These are phyloP conservation scores for Aspergillus sojae DNA, from an alignment of 2,329 filamentous ascomycete species.

Conservation along the genomic window DNA sequence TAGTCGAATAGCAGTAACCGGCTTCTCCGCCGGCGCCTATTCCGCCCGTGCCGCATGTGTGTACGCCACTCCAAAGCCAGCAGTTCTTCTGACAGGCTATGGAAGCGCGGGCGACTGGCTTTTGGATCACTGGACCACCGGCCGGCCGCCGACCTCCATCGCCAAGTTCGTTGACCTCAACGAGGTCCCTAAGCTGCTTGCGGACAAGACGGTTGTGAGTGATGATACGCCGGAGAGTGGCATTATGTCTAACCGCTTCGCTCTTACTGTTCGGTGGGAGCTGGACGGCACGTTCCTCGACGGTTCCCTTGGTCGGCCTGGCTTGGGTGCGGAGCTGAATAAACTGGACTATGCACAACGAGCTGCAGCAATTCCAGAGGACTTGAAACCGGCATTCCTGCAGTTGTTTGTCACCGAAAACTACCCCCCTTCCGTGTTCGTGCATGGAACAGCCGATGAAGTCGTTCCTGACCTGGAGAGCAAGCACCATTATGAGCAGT, in stretches of 20 bases:
- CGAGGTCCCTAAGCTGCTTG: conserved; percentile 14
- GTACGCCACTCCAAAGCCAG: conserved; percentile 23
- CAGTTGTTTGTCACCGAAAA: conserved; percentile 18
- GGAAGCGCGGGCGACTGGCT: conserved; percentile 23
- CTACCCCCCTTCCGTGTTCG: conserved; percentile 24
- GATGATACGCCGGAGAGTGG: conserved; percentile 14
- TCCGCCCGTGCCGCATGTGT: conserved; percentile 28
- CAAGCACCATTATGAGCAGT: conserved; percentile 19
- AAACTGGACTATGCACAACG: conserved; percentile 14
- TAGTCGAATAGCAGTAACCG: conserved; percentile 21
- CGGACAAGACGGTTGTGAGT: conserved; percentile 23
- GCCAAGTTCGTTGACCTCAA: conserved; percentile 18
- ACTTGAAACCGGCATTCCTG: conserved; percentile 19
- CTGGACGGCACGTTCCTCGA: conserved; percentile 24
- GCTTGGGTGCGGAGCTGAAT: conserved; percentile 16
- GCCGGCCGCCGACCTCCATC: conserved; percentile 22
- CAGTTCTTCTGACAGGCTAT: conserved; percentile 18
- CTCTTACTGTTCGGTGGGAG: conserved; percentile 25
- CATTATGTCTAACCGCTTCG: conserved; percentile 18
- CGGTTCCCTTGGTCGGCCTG: conserved; percentile 17
- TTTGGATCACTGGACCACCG: conserved; percentile 23
- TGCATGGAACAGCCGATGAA: conserved; percentile 26
- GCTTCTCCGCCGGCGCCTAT: conserved; percentile 26
- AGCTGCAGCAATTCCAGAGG: conserved; percentile 14
- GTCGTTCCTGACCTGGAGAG: conserved; percentile 25